Percentiles rank a stretch among this genome's conserved stretches.
phyloP scores from a whole-genome alignment of 192 early-diverging fungal genomes.

The Funneliformis geosporum region DNA sequence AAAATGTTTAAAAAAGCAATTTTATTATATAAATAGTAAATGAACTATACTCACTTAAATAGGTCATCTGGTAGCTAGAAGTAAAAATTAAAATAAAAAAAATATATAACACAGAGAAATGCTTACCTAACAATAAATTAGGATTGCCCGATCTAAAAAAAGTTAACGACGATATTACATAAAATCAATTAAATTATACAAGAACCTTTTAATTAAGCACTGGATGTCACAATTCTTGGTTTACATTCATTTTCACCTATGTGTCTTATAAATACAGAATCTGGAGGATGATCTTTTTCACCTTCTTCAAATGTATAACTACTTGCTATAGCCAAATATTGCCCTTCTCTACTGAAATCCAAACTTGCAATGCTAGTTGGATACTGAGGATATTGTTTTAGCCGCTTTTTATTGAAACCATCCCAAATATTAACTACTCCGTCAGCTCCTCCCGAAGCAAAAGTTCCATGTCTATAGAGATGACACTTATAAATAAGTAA shows the following conservation, averaged over 20 bases:
- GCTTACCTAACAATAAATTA: no score
- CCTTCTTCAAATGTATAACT: conserved; percentile 97
- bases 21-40: no score
- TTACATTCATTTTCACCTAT: conserved; percentile 64
- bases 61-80: no score
- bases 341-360: conserved; percentile 80
- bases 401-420: conserved; percentile 83
- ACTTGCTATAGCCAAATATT: conserved; percentile 78
- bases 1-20: no score
- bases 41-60: no score
- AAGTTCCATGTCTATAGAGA: conserved; percentile 75
- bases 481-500: not conserved
- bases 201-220: conserved; percentile 5
- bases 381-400: conserved; percentile 80
- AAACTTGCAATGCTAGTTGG: conserved; percentile 80
- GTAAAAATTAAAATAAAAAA: no score
- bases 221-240: conserved; percentile 4
- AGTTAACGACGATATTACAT: not conserved
- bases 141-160: no score
- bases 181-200: not conserved
- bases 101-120: no score
- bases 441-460: conserved; percentile 96
- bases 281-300: conserved; percentile 81
- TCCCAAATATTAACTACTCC: conserved; percentile 93
- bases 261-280: conserved; percentile 76